Evolutionary conservation across 345 rosid genomes (phyloP).

Genomic region (Citrus inodora): DNA sequence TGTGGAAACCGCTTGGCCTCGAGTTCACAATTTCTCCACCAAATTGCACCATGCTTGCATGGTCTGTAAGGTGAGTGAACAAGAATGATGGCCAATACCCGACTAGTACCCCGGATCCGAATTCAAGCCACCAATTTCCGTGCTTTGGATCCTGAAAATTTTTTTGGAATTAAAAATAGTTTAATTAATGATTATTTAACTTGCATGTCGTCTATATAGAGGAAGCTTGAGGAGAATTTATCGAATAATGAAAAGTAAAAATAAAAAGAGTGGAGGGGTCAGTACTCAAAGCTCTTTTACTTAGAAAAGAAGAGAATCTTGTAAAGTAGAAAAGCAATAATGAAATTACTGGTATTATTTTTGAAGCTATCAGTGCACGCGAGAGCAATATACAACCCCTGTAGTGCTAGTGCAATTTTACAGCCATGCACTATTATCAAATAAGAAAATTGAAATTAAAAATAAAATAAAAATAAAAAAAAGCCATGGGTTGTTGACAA

Average conservation of each 20-base stretch:
- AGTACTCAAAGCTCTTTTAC: constrained; percentile 23
- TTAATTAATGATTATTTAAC: too few species aligned
- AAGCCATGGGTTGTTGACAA: not conserved
- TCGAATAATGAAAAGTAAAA: not conserved
- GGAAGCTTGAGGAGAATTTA: not conserved
- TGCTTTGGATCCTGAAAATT: constrained; percentile 84
- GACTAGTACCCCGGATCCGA: constrained; percentile 81
- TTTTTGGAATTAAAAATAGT: too few species aligned
- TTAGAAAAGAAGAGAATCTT: constrained; percentile 35
- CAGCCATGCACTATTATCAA: not conserved
- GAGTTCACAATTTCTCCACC: constrained; percentile 94
- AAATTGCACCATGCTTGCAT: constrained; percentile 92
- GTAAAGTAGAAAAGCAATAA: constrained; percentile 28
- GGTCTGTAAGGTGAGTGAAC: constrained; percentile 74
- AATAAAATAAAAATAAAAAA: not conserved
- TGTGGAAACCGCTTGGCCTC: constrained; percentile 69
- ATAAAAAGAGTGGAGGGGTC: constrained; percentile 20
- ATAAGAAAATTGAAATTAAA: not conserved
- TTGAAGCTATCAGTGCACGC: constrained; percentile 27
- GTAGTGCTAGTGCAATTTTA: not conserved
- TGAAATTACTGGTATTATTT: constrained; percentile 20
- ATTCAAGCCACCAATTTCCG: constrained; percentile 99
- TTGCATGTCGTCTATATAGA: too few species aligned
- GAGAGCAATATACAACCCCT: not conserved
- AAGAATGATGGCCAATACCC: constrained; percentile 93